These are phyloP conservation scores for Dunaliella primolecta DNA, from an alignment of 139 green algal species.

Conservation along the genomic window DNA sequence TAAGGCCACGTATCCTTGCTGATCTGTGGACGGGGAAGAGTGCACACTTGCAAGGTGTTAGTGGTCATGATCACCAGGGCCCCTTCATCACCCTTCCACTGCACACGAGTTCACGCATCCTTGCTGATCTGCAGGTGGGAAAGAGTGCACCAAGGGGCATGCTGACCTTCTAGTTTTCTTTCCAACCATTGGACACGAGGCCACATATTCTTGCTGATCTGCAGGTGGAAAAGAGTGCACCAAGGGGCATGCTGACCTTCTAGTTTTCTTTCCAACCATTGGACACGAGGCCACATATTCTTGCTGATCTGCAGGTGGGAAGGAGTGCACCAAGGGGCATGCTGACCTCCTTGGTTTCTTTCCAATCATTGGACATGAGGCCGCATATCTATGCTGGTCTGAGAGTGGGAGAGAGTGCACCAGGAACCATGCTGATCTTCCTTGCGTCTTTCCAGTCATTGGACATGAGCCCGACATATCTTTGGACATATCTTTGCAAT, in stretches of 20 bases:
- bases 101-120: conserved; percentile 70
- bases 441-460: conserved; percentile 70
- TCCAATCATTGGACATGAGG: conserved; percentile 70
- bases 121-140: conserved; percentile 29
- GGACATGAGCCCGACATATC: conserved; percentile 72
- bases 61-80: conserved; percentile 64
- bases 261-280: conserved; percentile 70
- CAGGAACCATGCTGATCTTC: conserved; percentile 68
- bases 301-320: conserved; percentile 29
- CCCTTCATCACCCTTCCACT: conserved; percentile 72
- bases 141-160: conserved; percentile 79
- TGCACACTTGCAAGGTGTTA: conserved; percentile 87
- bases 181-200: conserved; percentile 70
- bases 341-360: conserved; percentile 64
- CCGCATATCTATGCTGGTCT: conserved; percentile 59
- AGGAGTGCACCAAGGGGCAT: conserved; percentile 79
- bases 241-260: conserved; percentile 67
- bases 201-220: conserved; percentile 59
- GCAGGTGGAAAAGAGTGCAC: conserved; percentile 55
- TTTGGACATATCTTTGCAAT: too few species aligned
- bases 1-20: conserved; percentile 66
- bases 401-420: conserved; percentile 54
- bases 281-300: conserved; percentile 71
- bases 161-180: conserved; percentile 64
- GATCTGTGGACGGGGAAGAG: conserved; percentile 21